phyloP scores from a whole-genome alignment of 768 basidiomycete species.

The Kwoniella newhampshirensis region DNA sequence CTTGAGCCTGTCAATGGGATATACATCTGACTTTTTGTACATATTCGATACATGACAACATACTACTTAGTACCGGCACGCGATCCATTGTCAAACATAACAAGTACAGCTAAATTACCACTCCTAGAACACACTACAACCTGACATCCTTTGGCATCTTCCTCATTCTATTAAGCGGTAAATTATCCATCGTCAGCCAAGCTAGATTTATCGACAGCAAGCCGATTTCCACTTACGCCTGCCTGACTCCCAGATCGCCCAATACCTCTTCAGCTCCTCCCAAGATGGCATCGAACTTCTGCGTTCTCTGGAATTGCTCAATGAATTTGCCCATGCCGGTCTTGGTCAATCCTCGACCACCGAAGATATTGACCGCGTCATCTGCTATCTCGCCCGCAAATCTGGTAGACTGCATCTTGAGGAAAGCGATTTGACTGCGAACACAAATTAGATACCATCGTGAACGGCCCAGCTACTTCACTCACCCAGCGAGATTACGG shows the following conservation, averaged over 20 bases:
- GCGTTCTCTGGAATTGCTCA: constrained; percentile 51
- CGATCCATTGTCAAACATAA: too few species aligned
- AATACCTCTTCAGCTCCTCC: constrained; percentile 49
- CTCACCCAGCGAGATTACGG: constrained; percentile 64
- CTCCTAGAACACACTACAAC: constrained; percentile 16
- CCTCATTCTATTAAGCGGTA: constrained; percentile 36
- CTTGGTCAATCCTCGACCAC: constrained; percentile 79
- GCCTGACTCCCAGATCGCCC: constrained; percentile 51
- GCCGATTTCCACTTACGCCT: constrained; percentile 42
- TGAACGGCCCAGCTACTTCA: not conserved
- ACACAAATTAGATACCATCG: not conserved
- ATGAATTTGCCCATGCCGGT: constrained; percentile 59
- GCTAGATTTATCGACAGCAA: too few species aligned
- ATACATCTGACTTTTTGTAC: too few species aligned
- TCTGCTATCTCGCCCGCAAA: constrained; percentile 75
- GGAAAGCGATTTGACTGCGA: constrained; percentile 64
- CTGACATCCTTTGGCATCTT: constrained; percentile 49
- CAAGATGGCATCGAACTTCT: constrained; percentile 53
- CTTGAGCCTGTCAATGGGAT: too few species aligned
- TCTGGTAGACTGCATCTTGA: constrained; percentile 75
- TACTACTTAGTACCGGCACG: too few species aligned
- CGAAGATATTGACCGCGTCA: constrained; percentile 77
- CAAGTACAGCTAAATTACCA: too few species aligned
- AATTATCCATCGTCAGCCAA: too few species aligned
- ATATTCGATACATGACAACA: too few species aligned